Percentiles rank a stretch among this genome's conserved stretches.
Evolutionary conservation across 768 basidiomycete species (phyloP).

Genomic region (Russula lepida): DNA sequence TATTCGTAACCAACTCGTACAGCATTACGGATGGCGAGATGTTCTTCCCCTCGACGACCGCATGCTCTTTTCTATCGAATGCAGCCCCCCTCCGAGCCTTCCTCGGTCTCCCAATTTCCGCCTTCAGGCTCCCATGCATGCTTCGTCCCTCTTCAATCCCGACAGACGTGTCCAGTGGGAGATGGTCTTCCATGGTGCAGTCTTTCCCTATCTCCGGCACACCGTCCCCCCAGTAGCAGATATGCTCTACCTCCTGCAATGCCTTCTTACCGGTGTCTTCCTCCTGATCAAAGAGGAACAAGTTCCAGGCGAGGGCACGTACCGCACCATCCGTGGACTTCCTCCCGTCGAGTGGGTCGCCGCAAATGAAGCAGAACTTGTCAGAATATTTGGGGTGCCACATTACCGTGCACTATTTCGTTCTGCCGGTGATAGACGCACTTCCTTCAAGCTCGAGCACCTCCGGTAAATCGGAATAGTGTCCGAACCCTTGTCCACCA

Average conservation of each 20-base stretch:
- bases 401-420: conserved; percentile 67
- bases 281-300: conserved; percentile 64
- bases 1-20: conserved; percentile 55
- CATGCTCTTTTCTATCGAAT: conserved; percentile 74
- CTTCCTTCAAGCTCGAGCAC: conserved; percentile 68
- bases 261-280: conserved; percentile 36
- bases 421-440: conserved; percentile 62
- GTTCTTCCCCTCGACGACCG: conserved; percentile 50
- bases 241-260: conserved; percentile 34
- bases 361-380: conserved; percentile 55
- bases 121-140: conserved; percentile 67
- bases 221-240: conserved; percentile 32
- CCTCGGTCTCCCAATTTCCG: conserved; percentile 69
- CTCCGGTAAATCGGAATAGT: conserved; percentile 24
- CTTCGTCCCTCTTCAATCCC: conserved; percentile 79
- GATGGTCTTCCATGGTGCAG: conserved; percentile 64
- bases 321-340: conserved; percentile 68
- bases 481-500: conserved; percentile 20
- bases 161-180: conserved; percentile 82
- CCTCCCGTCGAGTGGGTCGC: conserved; percentile 74
- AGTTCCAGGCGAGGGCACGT: conserved; percentile 52
- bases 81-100: conserved; percentile 60
- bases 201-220: conserved; percentile 33
- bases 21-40: conserved; percentile 64
- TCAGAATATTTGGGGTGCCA: conserved; percentile 63